Base-by-base conservation (phyloP, 345 rosid species). In the Diplotaxis tenuifolia region DNA sequence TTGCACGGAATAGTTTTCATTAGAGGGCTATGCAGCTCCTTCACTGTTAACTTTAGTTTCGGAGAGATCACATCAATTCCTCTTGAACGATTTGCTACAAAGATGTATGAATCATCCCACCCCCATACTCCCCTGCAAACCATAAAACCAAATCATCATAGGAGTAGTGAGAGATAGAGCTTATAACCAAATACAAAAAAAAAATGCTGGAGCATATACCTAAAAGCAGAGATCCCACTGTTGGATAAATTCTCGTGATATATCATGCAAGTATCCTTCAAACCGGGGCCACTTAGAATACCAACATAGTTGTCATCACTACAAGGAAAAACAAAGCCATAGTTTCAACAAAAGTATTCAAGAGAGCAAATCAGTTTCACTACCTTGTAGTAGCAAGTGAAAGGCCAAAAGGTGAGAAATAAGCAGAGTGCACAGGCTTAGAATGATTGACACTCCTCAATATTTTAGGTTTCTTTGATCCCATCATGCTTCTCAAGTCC, bases 31-130 rank as follows among this genome's bases (percentile, higher is more conserved):
- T 72, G 56, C 31, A 89, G 79, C 3, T 83, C 84, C 80, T 28
- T 72, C 42, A 85, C 70, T 54, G 61, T 54, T 83, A 59, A 79
- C 47, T 70, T 67, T 69, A 49, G 67, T 11, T 66, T 38, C 0
- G 75, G 60, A 64, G 88, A 88, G 71, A 91, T 84, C 52, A 89
- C 86, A 82, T 91, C 95, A 6, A 94, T 86, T 66, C 80, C 85
- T 76, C 82, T 83, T 49, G 74, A 22, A 83, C 81, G 67, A 53
- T 85, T 89, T 62, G 90, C 98, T 0, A 86, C 75, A 83, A 82
- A 91, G 63, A 94, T 20, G 63, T 62, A 69, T 12, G 91, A 83
- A 80, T 91, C 98, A 75, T 89, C 95, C 98, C 98, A 94, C 5
- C 97, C 98, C 97, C 97, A 91, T 28, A 82, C 82, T 27, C 85